A percentile compares a stretch with the other conserved stretches of the same genome.
Conservation (phyloP, 2,329 filamentous ascomycete species). For the Xylariales sp. region DNA sequence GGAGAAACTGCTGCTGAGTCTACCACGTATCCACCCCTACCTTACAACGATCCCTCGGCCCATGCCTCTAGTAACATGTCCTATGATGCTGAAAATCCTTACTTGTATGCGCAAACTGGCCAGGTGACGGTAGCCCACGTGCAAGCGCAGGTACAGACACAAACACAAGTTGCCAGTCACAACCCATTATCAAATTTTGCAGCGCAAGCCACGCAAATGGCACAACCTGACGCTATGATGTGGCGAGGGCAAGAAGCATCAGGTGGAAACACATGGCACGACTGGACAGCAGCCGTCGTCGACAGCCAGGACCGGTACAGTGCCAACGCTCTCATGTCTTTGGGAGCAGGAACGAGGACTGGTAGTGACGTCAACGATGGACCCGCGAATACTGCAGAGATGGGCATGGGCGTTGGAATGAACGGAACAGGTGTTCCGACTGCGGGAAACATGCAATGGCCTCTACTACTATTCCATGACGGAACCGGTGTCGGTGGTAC, state of each 20-base stretch:
- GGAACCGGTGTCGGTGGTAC: slow-evolving; percentile 21
- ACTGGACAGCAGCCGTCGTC: slow-evolving; percentile 49
- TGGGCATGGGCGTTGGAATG: slow-evolving; percentile 19
- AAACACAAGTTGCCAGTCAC: slow-evolving; percentile 15
- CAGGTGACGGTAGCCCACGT: slow-evolving; percentile 21
- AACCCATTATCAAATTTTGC: slow-evolving; percentile 25
- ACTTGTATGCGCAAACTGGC: slow-evolving; percentile 23
- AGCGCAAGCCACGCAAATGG: slow-evolving; percentile 23
- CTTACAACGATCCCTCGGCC: slow-evolving; percentile 19
- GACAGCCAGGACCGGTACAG: slow-evolving; percentile 46
- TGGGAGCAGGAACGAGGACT: slow-evolving; percentile 28
- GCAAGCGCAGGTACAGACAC: slow-evolving; percentile 17
- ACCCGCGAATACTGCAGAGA: slow-evolving; percentile 9
- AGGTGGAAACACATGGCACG: slow-evolving; percentile 44
- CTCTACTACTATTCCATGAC: slow-evolving; percentile 25
- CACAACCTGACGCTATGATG: slow-evolving; percentile 25
- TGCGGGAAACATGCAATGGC: slow-evolving; percentile 26
- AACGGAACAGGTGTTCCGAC: slow-evolving; percentile 18
- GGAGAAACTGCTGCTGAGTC: slow-evolving; percentile 20
- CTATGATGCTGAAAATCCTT: slow-evolving; percentile 19
- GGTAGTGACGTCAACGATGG: slow-evolving; percentile 14
- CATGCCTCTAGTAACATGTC: slow-evolving; percentile 20
- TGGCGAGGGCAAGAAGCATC: slow-evolving; percentile 24
- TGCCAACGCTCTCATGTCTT: slow-evolving; percentile 42
- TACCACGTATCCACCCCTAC: slow-evolving; percentile 20